Conservation (phyloP, 192 early-diverging fungal genomes). For the Linnemannia hyalina region DNA sequence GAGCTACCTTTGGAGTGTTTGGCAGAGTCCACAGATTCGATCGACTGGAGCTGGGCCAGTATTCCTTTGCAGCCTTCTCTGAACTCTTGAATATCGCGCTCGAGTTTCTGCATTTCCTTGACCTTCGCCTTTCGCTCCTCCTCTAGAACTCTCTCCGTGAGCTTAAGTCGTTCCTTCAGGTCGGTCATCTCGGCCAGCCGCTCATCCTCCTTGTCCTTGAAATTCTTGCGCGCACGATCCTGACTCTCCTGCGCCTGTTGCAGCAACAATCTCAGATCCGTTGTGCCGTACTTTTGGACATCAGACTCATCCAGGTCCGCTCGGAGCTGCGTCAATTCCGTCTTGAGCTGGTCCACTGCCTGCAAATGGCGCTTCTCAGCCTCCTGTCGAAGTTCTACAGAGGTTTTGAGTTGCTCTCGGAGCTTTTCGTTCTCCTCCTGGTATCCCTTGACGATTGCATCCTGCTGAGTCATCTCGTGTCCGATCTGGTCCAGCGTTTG, state of each 20-base stretch:
- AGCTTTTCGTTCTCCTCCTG: slow-evolving; percentile 27
- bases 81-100: slow-evolving; percentile 21
- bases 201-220: slow-evolving; percentile 23
- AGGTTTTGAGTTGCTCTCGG: slow-evolving; percentile 15
- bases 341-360: slow-evolving; percentile 14
- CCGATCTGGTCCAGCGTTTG: slow-evolving; percentile 24
- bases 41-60: slow-evolving; percentile 5
- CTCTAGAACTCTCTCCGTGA: slow-evolving; percentile 8
- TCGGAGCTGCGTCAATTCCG: slow-evolving; percentile 12
- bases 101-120: slow-evolving; percentile 28
- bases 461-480: slow-evolving; percentile 35
- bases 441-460: slow-evolving; percentile 28
- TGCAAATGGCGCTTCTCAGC: slow-evolving; percentile 25
- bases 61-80: slow-evolving; percentile 18
- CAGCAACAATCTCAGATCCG: slow-evolving; percentile 7
- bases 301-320: slow-evolving; percentile 6
- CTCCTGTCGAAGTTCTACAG: slow-evolving; percentile 23
- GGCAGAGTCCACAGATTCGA: not conserved
- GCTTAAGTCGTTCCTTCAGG: slow-evolving; percentile 12
- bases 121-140: slow-evolving; percentile 25
- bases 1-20: slow-evolving; percentile 13
- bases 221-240: not conserved
- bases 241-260: slow-evolving; percentile 2
- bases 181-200: slow-evolving; percentile 12
- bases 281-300: slow-evolving; percentile 13